Percentiles rank a stretch among this genome's conserved stretches.
Conservation (phyloP, 2,329 filamentous ascomycete species). For the Colletotrichum nymphaeae region DNA sequence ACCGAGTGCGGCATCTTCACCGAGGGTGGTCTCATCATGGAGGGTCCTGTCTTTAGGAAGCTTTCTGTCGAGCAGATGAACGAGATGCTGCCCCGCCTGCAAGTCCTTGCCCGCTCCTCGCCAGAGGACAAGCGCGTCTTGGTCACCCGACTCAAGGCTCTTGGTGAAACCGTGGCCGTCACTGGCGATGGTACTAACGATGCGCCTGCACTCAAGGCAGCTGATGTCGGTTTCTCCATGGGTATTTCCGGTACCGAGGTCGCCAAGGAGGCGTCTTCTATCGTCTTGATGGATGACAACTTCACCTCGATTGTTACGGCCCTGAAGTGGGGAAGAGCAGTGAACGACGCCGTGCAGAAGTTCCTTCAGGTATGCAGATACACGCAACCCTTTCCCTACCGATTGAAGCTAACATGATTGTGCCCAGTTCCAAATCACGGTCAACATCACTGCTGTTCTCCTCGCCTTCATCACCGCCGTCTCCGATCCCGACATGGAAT, state of each 20-base stretch:
- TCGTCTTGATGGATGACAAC: conserved; percentile 75
- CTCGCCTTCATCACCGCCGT: conserved; percentile 74
- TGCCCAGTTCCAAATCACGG: conserved; percentile 71
- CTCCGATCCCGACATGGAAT: conserved; percentile 63
- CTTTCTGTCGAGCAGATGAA: conserved; percentile 64
- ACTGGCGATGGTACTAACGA: conserved; percentile 78
- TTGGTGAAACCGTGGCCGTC: conserved; percentile 70
- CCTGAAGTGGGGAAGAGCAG: conserved; percentile 75
- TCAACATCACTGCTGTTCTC: conserved; percentile 76
- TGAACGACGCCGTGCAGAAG: conserved; percentile 76
- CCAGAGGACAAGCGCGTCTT: conserved; percentile 70
- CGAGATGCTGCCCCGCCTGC: conserved; percentile 59
- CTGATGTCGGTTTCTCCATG: conserved; percentile 77
- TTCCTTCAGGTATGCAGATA: conserved; percentile 66
- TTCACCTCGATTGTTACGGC: conserved; percentile 75
- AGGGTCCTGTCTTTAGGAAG: conserved; percentile 71
- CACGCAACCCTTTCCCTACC: too few relatives aligned
- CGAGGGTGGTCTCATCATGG: conserved; percentile 72
- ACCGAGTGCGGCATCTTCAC: conserved; percentile 73
- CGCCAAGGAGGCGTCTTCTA: conserved; percentile 76
- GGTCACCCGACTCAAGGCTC: conserved; percentile 63
- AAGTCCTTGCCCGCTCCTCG: conserved; percentile 68
- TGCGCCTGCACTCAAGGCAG: conserved; percentile 72
- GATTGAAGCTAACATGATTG: conserved; percentile 1
- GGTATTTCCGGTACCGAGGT: conserved; percentile 75